Base-by-base conservation (phyloP, 202 grass and related monocot genomes). In the Brachypodium distachyon region DNA sequence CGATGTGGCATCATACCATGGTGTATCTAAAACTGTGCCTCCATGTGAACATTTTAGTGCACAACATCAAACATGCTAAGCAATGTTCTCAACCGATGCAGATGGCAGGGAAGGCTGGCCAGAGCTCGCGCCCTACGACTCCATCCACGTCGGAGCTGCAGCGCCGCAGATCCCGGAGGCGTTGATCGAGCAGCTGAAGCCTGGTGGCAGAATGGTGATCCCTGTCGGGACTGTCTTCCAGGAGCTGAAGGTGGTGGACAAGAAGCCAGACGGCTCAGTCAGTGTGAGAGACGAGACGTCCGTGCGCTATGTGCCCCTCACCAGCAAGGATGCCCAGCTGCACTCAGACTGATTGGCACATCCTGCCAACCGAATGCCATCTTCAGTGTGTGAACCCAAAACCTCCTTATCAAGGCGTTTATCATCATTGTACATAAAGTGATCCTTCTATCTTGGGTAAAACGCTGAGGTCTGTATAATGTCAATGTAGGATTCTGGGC, bases 21-120 rank as follows among this genome's bases (percentile, higher is more conserved):
- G 8, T 59, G 1, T 70, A 17, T 79, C 40, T 47, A 5, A 38
- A 38, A 71, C 14, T 38, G 33, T 49, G 29, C n/a, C n/a, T n/a
- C n/a, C n/a, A n/a, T n/a, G n/a, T n/a, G n/a, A n/a, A n/a, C n/a
- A n/a, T n/a, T n/a, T n/a, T n/a, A n/a, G n/a, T n/a, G n/a, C n/a
- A n/a, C n/a, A n/a, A n/a, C n/a, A n/a, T n/a, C n/a, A n/a, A 67
- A 61, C 9, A 18, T 19, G 32, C 23, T 32, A 34, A 47, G 6
- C 8, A 12, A 64, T 67, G 43, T 62, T 83, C 61, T 12, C 59
- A 79, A 87, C 9, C 44, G 65, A 69, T 80, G 18, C 78, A 96
- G 92, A 96, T 87, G 92, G 92, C 11, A 91, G 92, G 73, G 72
- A 92, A 79, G 92, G 92, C 18, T 96, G 92, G 92, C 73, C 86